Base-by-base conservation (phyloP, 1,139 yeast genomes). In the Lodderomyces pseudojiufengensis region DNA sequence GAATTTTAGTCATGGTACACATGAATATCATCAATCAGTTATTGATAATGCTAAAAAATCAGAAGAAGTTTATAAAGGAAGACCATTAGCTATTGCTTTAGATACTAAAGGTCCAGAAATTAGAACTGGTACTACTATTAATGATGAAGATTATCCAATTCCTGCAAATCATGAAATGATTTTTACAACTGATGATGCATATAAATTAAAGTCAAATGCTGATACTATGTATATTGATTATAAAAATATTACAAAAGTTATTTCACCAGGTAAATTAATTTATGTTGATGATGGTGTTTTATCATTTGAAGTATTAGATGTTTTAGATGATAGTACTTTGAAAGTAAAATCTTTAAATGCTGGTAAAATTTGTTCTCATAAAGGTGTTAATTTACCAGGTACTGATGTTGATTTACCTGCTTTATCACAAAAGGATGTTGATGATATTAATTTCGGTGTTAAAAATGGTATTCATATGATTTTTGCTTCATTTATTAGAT, bases 41-140 rank as follows among this genome's bases (percentile, higher is more conserved):
- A 73, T 92, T 65, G 97, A 92, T 76, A 90, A 92, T 61, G 87
- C 97, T 52, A 84, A 95, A 70, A 81, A 86, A 67, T 88, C 97
- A 43, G 97, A 86, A 69, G 81, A 81, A 65, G 65, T 83, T 42
- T 88, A 83, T 66, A 80, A 85, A 48, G 97, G 97, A 54, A 85
- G 97, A 73, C 98, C 97, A 38, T 76, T 92, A 58, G 97, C 96
- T 46, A 88, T 92, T 67, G 99, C 99, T 49, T 80, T 92, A 57
- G 99, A 92, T 68, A 94, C 98, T 63, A 94, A 92, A 78, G 99
- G 99, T 52, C 98, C 99, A 48, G 98, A 94, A 73, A 92, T 92
- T 70, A 86, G 98, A 78, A 90, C 98, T 39, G 98, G 99, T 68
- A 80, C 87, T 63, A 94, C 98, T 51, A 61, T 70, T 43, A 85